A percentile compares a stretch with the other conserved stretches of the same genome.
These are phyloP conservation scores for Fusarium palustre DNA, from an alignment of 2,329 filamentous ascomycete genomes.

Conservation along the genomic window DNA sequence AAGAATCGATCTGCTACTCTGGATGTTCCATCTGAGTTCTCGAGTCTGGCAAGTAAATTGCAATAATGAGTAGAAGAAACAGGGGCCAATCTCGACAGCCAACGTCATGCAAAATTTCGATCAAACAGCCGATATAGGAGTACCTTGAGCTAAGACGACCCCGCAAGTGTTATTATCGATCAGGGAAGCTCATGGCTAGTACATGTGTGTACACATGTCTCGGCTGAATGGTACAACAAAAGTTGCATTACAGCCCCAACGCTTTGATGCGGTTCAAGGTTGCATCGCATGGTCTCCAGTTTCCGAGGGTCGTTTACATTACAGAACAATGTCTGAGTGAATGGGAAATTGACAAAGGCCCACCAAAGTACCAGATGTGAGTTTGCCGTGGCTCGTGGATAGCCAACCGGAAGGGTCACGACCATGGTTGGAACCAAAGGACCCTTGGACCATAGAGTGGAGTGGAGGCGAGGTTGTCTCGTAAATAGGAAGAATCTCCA, in stretches of 20 bases:
- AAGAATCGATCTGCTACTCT: not conserved
- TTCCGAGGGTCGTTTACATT: not conserved
- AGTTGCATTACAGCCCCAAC: not conserved
- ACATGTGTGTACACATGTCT: not conserved
- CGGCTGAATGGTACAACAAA: not conserved
- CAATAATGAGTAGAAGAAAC: not conserved
- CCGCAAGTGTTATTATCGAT: not conserved
- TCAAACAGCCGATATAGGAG: conserved; percentile 31
- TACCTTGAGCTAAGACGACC: not conserved
- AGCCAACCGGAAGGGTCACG: conserved; percentile 1
- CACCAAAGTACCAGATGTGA: conserved; percentile 3
- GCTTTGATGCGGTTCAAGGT: not conserved
- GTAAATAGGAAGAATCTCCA: conserved; percentile 15
- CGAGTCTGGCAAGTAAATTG: not conserved
- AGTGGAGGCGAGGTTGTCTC: conserved; percentile 4
- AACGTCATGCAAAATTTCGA: not conserved
- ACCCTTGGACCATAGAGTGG: conserved; percentile 4
- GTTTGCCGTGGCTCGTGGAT: not conserved
- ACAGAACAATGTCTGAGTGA: not conserved
- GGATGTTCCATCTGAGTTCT: not conserved
- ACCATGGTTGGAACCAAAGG: not conserved
- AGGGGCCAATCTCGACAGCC: not conserved
- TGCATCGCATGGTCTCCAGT: conserved; percentile 1
- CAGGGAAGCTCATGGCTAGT: not conserved
- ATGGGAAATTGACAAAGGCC: conserved; percentile 13